A percentile compares a stretch with the other conserved stretches of the same genome.
phyloP scores from a whole-genome alignment of 2,329 filamentous ascomycete species.

The Trichoderma koningiopsis region DNA sequence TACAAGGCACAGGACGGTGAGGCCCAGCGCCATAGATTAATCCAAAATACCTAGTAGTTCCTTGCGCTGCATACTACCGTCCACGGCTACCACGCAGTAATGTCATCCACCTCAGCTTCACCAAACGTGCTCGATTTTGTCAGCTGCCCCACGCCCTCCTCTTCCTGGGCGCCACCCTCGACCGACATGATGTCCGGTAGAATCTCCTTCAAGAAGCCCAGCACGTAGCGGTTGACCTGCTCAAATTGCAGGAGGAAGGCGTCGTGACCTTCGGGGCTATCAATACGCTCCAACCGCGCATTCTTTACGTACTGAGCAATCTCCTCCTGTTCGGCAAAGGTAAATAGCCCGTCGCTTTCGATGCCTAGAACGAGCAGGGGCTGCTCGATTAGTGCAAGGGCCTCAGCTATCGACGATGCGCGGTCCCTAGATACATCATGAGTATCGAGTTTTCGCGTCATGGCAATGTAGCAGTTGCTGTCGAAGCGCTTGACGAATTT shows the following conservation, averaged over 20 bases:
- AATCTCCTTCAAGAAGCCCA: conserved; percentile 79
- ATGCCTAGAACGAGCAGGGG: conserved; percentile 91
- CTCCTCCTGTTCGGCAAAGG: conserved; percentile 94
- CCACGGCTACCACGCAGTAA: conserved; percentile 78
- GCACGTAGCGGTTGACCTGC: conserved; percentile 87
- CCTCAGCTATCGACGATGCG: conserved; percentile 66
- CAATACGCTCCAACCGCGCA: conserved; percentile 79
- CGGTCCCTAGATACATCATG: conserved; percentile 89
- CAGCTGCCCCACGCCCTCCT: conserved; percentile 60
- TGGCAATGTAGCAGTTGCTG: conserved; percentile 98
- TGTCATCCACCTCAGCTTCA: conserved; percentile 94
- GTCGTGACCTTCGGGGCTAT: conserved; percentile 93
- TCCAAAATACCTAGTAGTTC: background rate
- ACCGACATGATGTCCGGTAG: conserved; percentile 85
- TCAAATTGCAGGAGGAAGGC: conserved; percentile 96
- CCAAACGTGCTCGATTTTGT: conserved; percentile 92
- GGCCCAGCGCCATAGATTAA: background rate
- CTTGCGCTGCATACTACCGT: background rate
- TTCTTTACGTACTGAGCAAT: conserved; percentile 79
- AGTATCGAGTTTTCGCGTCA: conserved; percentile 95
- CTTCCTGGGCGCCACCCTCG: conserved; percentile 53
- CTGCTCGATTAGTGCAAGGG: conserved; percentile 80
- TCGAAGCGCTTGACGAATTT: conserved; percentile 98
- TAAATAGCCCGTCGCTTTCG: conserved; percentile 93
- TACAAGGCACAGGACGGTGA: background rate